Percentiles rank a stretch among this genome's conserved stretches.
phyloP scores from a whole-genome alignment of 148 eudicot species.

The Chenopodium formosanum region DNA sequence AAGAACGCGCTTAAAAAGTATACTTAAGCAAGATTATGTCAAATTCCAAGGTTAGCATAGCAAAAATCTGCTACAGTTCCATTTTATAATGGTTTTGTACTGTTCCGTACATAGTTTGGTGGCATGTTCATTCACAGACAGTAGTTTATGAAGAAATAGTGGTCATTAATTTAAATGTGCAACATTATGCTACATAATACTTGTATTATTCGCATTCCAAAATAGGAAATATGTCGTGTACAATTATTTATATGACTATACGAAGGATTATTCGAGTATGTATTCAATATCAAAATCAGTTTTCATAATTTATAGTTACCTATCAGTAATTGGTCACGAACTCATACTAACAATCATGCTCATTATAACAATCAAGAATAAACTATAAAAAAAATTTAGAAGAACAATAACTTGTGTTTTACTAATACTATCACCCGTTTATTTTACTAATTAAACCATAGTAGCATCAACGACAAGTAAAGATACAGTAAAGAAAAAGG shows the following conservation, averaged over 20 bases:
- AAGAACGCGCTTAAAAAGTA: neutral
- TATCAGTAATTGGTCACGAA: too few relatives aligned
- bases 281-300: neutral
- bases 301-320: neutral
- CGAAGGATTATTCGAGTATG: too few relatives aligned
- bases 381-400: too few relatives aligned
- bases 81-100: neutral
- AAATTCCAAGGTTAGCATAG: neutral
- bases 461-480: neutral
- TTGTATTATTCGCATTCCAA: too few relatives aligned
- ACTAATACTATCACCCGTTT: too few relatives aligned
- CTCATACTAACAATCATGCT: too few relatives aligned
- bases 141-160: neutral
- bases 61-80: neutral
- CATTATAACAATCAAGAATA: too few relatives aligned
- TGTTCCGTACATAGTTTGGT: neutral
- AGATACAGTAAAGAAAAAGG: neutral
- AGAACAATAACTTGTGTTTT: too few relatives aligned
- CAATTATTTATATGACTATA: neutral
- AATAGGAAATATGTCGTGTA: too few relatives aligned
- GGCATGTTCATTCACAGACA: neutral
- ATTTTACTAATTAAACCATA: too few relatives aligned
- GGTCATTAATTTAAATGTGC: neutral
- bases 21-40: neutral
- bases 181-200: neutral